Base-by-base conservation (phyloP, 345 rosid genomes). In the Eucalyptus marginata region DNA sequence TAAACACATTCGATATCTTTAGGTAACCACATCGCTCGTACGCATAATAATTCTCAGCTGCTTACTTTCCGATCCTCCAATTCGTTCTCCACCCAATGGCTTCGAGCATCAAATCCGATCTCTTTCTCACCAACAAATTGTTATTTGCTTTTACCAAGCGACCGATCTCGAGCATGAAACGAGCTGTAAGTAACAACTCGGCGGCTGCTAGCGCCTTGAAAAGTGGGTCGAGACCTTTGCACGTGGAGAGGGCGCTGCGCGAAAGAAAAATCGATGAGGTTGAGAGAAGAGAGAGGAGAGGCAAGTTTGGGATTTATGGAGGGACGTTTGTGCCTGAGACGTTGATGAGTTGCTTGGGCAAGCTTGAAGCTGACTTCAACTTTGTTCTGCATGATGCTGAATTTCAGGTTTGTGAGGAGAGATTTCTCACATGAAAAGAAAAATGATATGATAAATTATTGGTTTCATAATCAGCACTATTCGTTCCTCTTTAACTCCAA, bases 271-370 rank as follows among this genome's bases (percentile, higher is more conserved):
- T 24, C n/a, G 2, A 17, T 17, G 40, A 4, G 25, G 33, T 54
- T 52, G 43, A 29, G 85, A 86, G 68, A 29, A 49, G 84, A 49
- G 59, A 25, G 52, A 62, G 86, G 47, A 31, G 88, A 2, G 97
- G 94, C 87, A 93, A 90, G 89, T 97, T 94, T 62, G 99, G 98
- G 36, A 93, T 88, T 89, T 96, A 94, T 89, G 98, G 98, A 56
- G 98, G 99, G 68, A 96, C 92, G 90, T 97, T 81, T 89, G 99
- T 95, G 87, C 96, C 97, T 10, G 98, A 97, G 89, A 93, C 94
- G 24, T 90, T 96, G 62, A 92, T 96, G 5, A 66, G 93, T 89
- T 76, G 92, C 87, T 91, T 95, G 87, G 76, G 46, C 51, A 90
- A 87, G 88, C 96, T 97, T 87, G 98, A 96, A 94, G 95, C 90